Conservation (phyloP, 495 filamentous ascomycete genomes). For the Cercophora sp. region DNA sequence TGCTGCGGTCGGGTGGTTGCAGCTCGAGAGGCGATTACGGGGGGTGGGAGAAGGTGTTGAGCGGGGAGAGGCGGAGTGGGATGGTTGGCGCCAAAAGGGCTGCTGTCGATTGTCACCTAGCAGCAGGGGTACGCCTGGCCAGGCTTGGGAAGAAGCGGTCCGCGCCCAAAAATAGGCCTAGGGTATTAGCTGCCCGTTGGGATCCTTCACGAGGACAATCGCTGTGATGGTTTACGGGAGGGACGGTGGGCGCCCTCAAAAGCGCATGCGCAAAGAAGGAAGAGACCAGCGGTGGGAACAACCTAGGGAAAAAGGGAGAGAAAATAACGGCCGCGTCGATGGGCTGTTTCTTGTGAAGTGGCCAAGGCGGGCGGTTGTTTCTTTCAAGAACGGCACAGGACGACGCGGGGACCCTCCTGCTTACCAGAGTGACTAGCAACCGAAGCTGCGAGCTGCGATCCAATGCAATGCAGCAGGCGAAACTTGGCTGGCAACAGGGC, state of each 20-base stretch:
- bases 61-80: conserved; percentile 17
- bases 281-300: not conserved
- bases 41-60: conserved; percentile 1
- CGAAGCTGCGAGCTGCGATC: too few species aligned
- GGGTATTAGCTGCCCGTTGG: conserved; percentile 5
- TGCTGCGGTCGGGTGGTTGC: conserved; percentile 14
- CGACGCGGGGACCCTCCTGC: conserved; percentile 1
- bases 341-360: conserved; percentile 6
- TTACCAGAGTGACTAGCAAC: conserved; percentile 3
- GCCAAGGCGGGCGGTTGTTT: not conserved
- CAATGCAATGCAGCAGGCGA: conserved; percentile 9
- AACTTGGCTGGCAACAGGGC: conserved; percentile 14
- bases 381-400: not conserved
- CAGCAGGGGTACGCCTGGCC: conserved; percentile 10
- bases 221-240: not conserved
- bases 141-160: conserved; percentile 1
- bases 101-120: conserved; percentile 21
- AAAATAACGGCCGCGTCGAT: not conserved
- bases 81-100: conserved; percentile 21
- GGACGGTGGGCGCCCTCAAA: not conserved
- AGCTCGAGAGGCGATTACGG: conserved; percentile 19
- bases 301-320: not conserved
- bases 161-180: conserved; percentile 28
- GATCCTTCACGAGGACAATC: too few species aligned
- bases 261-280: not conserved